These are phyloP conservation scores for Microdochium paspali DNA, from an alignment of 2,329 filamentous ascomycete species.

Conservation along the genomic window DNA sequence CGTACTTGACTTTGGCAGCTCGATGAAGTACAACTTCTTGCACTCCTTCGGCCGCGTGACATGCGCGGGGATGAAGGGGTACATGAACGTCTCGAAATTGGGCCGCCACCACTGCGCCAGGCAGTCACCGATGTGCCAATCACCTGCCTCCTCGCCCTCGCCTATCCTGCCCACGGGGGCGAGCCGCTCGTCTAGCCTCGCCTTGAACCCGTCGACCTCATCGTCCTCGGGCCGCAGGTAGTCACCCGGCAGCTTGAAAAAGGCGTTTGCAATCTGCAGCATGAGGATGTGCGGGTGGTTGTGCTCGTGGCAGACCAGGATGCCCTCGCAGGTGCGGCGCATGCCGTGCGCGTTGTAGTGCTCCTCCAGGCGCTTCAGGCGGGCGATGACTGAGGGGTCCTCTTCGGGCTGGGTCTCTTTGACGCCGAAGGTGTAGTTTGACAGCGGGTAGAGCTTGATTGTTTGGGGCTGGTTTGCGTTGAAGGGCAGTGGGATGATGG, in stretches of 20 bases:
- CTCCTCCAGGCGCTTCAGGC: constrained; percentile 89
- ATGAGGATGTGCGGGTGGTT: constrained; percentile 98
- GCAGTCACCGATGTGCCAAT: constrained; percentile 93
- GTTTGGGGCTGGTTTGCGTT: constrained; percentile 82
- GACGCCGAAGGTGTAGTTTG: constrained; percentile 97
- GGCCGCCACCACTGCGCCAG: constrained; percentile 98
- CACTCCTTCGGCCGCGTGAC: constrained; percentile 96
- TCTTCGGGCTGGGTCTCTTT: constrained; percentile 98
- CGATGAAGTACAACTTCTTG: constrained; percentile 98
- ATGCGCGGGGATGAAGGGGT: constrained; percentile 93
- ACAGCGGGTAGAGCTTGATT: constrained; percentile 86
- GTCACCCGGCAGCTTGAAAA: constrained; percentile 97
- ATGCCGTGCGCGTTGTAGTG: constrained; percentile 90
- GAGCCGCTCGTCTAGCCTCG: constrained; percentile 81
- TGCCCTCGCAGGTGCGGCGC: constrained; percentile 93
- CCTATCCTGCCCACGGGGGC: constrained; percentile 83
- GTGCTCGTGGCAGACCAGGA: constrained; percentile 96
- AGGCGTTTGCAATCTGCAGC: constrained; percentile 98
- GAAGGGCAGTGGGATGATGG: constrained; percentile 74
- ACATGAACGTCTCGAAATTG: constrained; percentile 99
- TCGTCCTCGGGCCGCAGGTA: constrained; percentile 85
- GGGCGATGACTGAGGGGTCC: constrained; percentile 88
- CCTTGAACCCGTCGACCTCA: constrained; percentile 91
- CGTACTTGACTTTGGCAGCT: constrained; percentile 83
- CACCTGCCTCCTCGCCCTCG: constrained; percentile 72